These are phyloP conservation scores for Mycena olivaceomarginata DNA, from an alignment of 768 basidiomycete species.

Conservation along the genomic window DNA sequence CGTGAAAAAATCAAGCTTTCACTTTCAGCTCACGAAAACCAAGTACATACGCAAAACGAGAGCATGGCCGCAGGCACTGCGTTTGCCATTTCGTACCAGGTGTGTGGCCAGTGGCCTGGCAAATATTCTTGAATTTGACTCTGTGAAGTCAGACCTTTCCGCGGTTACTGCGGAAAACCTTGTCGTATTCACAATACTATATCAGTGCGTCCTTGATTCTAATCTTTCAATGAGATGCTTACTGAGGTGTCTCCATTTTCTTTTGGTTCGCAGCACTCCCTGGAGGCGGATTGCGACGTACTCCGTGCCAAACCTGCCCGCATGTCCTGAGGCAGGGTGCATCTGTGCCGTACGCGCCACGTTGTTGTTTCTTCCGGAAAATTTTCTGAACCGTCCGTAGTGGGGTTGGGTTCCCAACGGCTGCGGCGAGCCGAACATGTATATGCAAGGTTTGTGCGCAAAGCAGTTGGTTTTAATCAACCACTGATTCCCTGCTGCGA, in stretches of 20 bases:
- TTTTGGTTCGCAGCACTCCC: conserved; percentile 56
- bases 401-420: conserved; percentile 65
- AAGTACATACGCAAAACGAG: conserved; percentile 68
- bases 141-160: conserved; percentile 57
- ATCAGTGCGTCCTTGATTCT: conserved; percentile 53
- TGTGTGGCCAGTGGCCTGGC: not conserved
- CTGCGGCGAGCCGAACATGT: conserved; percentile 68
- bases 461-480: not conserved
- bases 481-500: not conserved
- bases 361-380: not conserved
- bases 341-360: conserved; percentile 62
- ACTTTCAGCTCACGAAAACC: not conserved
- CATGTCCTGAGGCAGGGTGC: conserved; percentile 64
- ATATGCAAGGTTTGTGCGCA: conserved; percentile 56
- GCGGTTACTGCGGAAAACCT: conserved; percentile 64
- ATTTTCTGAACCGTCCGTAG: conserved; percentile 43
- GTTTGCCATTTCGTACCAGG: conserved; percentile 67
- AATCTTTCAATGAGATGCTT: not conserved
- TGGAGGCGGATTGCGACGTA: conserved; percentile 66
- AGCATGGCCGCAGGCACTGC: conserved; percentile 67
- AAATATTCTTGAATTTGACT: not conserved
- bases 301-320: conserved; percentile 63
- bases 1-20: not conserved
- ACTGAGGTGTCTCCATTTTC: not conserved
- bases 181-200: conserved; percentile 64